Base-by-base conservation (phyloP, 2,329 filamentous ascomycete genomes). In the Alternaria panax region DNA sequence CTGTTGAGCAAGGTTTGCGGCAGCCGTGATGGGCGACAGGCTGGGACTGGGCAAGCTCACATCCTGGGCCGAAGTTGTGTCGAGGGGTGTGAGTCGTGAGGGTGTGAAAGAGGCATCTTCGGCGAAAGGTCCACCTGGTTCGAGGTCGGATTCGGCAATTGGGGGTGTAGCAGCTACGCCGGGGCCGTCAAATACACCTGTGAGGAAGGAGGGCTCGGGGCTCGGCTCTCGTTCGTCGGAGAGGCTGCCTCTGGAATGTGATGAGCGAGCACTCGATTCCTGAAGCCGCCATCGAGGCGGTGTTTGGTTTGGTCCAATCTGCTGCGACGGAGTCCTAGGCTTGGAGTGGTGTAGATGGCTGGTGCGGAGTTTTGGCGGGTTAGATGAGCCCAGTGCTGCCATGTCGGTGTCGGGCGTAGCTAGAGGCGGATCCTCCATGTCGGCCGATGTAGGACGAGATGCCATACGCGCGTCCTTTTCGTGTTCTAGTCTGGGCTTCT, bases 1-100 rank as follows among this genome's bases (percentile, higher is more conserved):
- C 40, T 79, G 75, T 27, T 79, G 77, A 16, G 81, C 73, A 18
- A 83, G 73, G 73, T 84, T 84, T 68, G 94, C 91, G 69, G 92
- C 92, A 59, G 96, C 87, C 6, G 94, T 96, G 38, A 90, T 88
- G 4, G 95, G 95, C 25, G 95, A 99, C 57, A 99, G 81, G 72
- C 95, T 93, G 32, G 95, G 95, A 76, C 95, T 99, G 52, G 95
- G 95, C 62, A 99, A 84, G 79, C 92, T 97, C 65, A 92, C 92
- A 81, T 97, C 94, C 75, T 95, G 91, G 38, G 90, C 88, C 57
- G 88, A 87, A 54, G 90, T 85, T 46, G 88, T 90, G 70, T 93
- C 89, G 50, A 93, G 83, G 47, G 80, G 80, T 34, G 80, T 80
- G 11, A 85, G 80, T 53, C 81, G 73, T 32, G 61, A 46, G 41